Base-by-base conservation (phyloP, 345 rosid species). In the Pistacia atlantica region DNA sequence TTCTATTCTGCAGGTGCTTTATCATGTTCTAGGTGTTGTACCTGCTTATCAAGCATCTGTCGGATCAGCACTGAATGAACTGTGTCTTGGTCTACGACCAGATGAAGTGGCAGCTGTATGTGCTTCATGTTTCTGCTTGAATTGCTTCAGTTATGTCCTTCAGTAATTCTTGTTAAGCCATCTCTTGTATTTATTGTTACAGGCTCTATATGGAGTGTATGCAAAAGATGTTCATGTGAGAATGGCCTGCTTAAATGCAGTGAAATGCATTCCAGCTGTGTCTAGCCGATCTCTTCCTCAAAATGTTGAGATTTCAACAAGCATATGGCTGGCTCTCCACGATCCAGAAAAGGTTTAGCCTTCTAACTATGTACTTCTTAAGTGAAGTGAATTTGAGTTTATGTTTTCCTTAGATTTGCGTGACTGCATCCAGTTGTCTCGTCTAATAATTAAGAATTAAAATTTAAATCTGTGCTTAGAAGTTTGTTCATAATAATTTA, bases 211-310 rank as follows among this genome's bases (percentile, higher is more conserved):
- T 82, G 99, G 99, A 73, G 90, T 96, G n/a, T 96, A 93, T 83
- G 87, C 98, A 55, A 93, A 92, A 82, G 95, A 91, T 76, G 89
- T 91, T 77, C 98, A 93, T 90, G 99, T 96, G 68, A 92, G 99
- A 83, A 85, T 96, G 89, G 95, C 99, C 75, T 96, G 98, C 91
- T 87, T 96, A 81, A 93, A 90, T 86, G 99, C 98, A 48, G 85
- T 96, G 62, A 96, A 89, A 83, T 96, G 98, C 79, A 86, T 93
- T 82, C 99, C 99, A 72, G 91, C 93, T 71, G 91, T 93, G 82
- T 86, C 95, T 72, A 84, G 80, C 77, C 90, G 80, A 67, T 85
- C 93, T 75, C 88, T 96, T 86, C 94, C 95, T 54, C 80, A 88
- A 84, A 84, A 84, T 79, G 87, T 89, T 83, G 94, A 89, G 82